Evolutionary conservation across 495 filamentous ascomycete genomes (phyloP), one percentile per base, ranked within the genome.

Genomic region (Chaetomium cochliodes): DNA sequence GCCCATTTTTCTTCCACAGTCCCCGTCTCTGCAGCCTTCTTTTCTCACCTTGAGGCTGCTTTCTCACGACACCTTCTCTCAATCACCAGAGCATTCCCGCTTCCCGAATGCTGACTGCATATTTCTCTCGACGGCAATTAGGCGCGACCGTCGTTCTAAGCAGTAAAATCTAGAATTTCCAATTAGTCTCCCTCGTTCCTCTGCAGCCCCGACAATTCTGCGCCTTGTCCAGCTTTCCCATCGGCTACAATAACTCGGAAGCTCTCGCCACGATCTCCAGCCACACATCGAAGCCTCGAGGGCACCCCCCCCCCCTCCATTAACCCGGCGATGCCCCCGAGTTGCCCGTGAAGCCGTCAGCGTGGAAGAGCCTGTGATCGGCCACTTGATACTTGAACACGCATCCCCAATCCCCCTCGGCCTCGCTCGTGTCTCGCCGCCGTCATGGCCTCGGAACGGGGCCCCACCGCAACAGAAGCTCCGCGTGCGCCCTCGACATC

Each of bases 261-360:
- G 76, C 76, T 78, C 76, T 78, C 76, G 80, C 80, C 80, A 83
- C 80, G 74, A 72, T 79, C 77, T 77, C 66, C 80, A 81, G 79
- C 80, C 79, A 80, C 80, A 81, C 79, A 75, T 64, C 71, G 66
- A 72, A 74, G 70, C 75, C 73, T 71, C 69, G 62, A 58, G 30
- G 51, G 28, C 39, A 66, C 49, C 65, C 66, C 5, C 33, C 33
- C 33, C 33, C 33, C 28, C 33, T 12, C 33, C 63, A 60, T 69
- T 69, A 57, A 69, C 66, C 56, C 46, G 74, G 77, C 70, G 71
- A 82, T 80, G 79, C 74, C 66, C 67, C 65, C 64, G 67, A 72
- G 67, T 71, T 72, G 70, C 71, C 75, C 70, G 74, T 70, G 67
- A 73, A 65, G 68, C 69, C 61, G 50, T 28, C 52, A 63, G 49